Percentiles rank a stretch among this genome's conserved stretches.
These are phyloP conservation scores for Phytophthora ramorum DNA, from an alignment of 352 stramenopile species.

Conservation along the genomic window DNA sequence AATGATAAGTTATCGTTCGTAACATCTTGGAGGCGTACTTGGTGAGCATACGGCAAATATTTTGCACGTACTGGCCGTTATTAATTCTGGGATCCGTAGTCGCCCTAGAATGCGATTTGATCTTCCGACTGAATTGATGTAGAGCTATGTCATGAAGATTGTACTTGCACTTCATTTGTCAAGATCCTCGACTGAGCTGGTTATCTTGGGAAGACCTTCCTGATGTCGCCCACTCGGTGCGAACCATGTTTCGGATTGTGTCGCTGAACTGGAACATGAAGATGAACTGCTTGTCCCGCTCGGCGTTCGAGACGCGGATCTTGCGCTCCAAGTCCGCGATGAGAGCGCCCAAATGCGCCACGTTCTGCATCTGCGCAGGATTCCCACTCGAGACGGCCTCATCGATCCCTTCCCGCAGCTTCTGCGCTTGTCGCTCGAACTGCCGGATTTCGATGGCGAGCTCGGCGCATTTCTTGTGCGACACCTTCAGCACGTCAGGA, in stretches of 20 bases:
- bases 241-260: slow-evolving; percentile 44
- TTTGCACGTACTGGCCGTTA: no score
- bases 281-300: slow-evolving; percentile 66
- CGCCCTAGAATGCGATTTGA: no score
- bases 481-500: slow-evolving; percentile 47
- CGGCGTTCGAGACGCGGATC: slow-evolving; percentile 33
- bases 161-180: background rate
- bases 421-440: slow-evolving; percentile 40
- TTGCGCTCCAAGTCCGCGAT: slow-evolving; percentile 47
- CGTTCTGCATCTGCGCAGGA: slow-evolving; percentile 47
- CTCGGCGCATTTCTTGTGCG: slow-evolving; percentile 57
- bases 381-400: slow-evolving; percentile 55
- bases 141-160: no score
- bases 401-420: slow-evolving; percentile 49
- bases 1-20: background rate
- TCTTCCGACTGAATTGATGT: no score
- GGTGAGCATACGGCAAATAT: no score
- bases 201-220: slow-evolving; percentile 13
- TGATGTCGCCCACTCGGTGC: slow-evolving; percentile 33
- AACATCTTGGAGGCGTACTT: no score
- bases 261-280: slow-evolving; percentile 75
- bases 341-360: slow-evolving; percentile 44
- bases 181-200: background rate
- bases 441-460: slow-evolving; percentile 38
- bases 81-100: no score